Base-by-base conservation (phyloP, 2,329 filamentous ascomycete genomes). In the Cercospora canescens region DNA sequence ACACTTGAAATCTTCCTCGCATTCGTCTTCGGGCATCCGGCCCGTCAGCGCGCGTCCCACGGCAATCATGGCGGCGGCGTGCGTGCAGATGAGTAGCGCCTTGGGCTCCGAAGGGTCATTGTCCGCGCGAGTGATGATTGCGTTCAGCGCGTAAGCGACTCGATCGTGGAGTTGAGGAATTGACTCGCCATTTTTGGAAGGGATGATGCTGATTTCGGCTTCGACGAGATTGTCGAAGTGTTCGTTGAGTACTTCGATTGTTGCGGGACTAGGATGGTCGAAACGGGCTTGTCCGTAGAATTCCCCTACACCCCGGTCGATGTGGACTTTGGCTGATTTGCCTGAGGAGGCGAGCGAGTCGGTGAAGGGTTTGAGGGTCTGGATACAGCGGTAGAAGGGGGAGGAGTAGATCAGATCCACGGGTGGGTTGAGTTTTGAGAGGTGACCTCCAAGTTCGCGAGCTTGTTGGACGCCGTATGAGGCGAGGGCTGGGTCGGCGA, bases 221-320 rank as follows among this genome's bases (percentile, higher is more conserved):
- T 62, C 58, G 16, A 75, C 70, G 54, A 85, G 73, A 32, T 86
- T 78, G 32, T 89, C 88, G 77, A 97, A 96, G 69, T 92, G 85
- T 21, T 78, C 77, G 67, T 86, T 85, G 67, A 99, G 84, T 35
- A 85, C 81, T 30, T 83, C 73, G 14, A 89, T 81, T 3, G 86
- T 79, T 2, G 93, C 92, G 2, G 94, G 93, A 16, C 85, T 84
- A 0, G 95, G 95, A 75, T 98, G 95, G 62, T 91, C 85, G 79
- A 97, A 97, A 66, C 88, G 88, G 16, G 94, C 93, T 56, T 88
- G 85, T 28, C 95, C 95, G 77, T 95, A 98, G 90, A 95, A 98
- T 82, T 99, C 95, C 67, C 92, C 80, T 73, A 84, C 71, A 73
- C 83, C 69, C 72, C 81, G 72, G 76, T 83, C 65, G 74, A 82